These are phyloP conservation scores for Mycena galericulata DNA, from an alignment of 768 basidiomycete species.

Conservation along the genomic window DNA sequence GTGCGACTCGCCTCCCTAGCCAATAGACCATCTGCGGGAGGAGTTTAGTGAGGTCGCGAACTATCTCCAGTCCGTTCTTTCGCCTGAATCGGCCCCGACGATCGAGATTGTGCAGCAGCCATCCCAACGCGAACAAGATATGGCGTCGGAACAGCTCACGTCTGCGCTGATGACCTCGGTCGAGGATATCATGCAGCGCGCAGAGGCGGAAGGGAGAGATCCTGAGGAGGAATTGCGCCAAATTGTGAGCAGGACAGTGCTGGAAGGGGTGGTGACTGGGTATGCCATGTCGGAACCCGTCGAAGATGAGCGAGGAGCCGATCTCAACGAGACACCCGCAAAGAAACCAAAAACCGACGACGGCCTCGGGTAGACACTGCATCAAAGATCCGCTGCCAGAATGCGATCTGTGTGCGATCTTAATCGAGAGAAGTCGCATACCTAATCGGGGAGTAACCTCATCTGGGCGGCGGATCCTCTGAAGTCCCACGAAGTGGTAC, in stretches of 20 bases:
- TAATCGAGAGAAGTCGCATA: slow-evolving; percentile 13
- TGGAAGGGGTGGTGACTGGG: slow-evolving; percentile 74
- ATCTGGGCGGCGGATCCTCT: slow-evolving; percentile 10
- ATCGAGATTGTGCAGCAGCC: slow-evolving; percentile 47
- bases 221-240: slow-evolving; percentile 75
- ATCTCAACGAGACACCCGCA: slow-evolving; percentile 44
- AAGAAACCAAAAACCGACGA: slow-evolving; percentile 40
- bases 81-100: slow-evolving; percentile 37
- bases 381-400: slow-evolving; percentile 7
- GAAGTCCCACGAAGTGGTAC: slow-evolving; percentile 1
- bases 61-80: slow-evolving; percentile 62
- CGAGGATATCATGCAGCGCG: slow-evolving; percentile 70
- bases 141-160: slow-evolving; percentile 77
- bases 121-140: slow-evolving; percentile 77
- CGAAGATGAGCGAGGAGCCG: slow-evolving; percentile 41
- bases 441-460: slow-evolving; percentile 7
- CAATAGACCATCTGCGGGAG: slow-evolving; percentile 75
- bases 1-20: slow-evolving; percentile 60
- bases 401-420: slow-evolving; percentile 11
- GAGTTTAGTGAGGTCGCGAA: slow-evolving; percentile 78
- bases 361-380: slow-evolving; percentile 12
- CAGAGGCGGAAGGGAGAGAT: slow-evolving; percentile 69
- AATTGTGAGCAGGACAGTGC: slow-evolving; percentile 73
- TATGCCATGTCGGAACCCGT: slow-evolving; percentile 58
- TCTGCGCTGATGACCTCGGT: slow-evolving; percentile 73